phyloP scores from a whole-genome alignment of 2,329 filamentous ascomycete genomes.

The Apiospora hydei region DNA sequence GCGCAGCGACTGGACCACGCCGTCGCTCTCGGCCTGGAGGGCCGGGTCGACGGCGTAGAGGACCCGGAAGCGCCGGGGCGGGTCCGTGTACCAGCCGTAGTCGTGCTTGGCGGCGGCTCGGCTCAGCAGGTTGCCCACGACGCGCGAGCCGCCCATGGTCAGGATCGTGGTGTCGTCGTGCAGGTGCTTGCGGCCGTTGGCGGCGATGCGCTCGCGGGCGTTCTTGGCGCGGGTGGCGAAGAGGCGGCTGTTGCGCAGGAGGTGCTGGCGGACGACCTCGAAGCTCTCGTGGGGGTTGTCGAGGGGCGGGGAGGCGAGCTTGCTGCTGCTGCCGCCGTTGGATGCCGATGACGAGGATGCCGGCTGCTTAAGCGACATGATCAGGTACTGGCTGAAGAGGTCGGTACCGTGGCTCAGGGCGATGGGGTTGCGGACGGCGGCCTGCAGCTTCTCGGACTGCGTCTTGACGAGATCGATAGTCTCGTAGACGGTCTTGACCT shows the following conservation, averaged over 20 bases:
- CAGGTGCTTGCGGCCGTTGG: conserved; percentile 64
- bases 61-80: conserved; percentile 73
- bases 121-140: conserved; percentile 79
- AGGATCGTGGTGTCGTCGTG: conserved; percentile 82
- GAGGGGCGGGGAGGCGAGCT: not conserved
- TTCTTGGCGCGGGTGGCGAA: conserved; percentile 90
- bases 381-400: conserved; percentile 92
- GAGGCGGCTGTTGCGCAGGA: conserved; percentile 83
- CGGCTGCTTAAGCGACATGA: conserved; percentile 72
- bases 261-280: conserved; percentile 80
- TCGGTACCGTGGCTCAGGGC: conserved; percentile 93
- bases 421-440: conserved; percentile 84
- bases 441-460: conserved; percentile 80
- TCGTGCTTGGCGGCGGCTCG: conserved; percentile 72
- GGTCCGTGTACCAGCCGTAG: conserved; percentile 49
- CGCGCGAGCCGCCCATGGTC: conserved; percentile 86
- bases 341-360: conserved; percentile 39
- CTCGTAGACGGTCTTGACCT: conserved; percentile 89
- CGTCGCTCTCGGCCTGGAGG: conserved; percentile 67
- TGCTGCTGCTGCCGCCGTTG: not conserved
- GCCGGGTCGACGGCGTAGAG: conserved; percentile 75
- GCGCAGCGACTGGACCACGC: conserved; percentile 75
- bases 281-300: conserved; percentile 63
- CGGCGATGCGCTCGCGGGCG: conserved; percentile 81
- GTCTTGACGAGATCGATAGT: conserved; percentile 85